phyloP scores from a whole-genome alignment of 2,329 filamentous ascomycete genomes.

The Shiraia sp. region DNA sequence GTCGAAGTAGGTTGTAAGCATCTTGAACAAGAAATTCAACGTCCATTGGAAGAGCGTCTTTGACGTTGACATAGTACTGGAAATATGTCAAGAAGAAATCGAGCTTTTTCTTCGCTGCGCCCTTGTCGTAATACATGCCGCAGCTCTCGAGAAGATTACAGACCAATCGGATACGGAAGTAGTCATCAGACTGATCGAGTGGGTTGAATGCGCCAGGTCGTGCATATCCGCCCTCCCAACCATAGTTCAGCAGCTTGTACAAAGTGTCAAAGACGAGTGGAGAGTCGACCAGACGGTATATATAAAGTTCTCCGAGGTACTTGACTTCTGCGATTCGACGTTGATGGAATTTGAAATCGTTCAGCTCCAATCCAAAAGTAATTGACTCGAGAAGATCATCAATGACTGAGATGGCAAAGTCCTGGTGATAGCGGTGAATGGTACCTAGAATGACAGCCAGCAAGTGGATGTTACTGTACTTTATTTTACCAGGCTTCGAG shows the following conservation, averaged over 20 bases:
- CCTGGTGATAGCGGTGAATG: slow-evolving; percentile 87
- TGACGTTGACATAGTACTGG: slow-evolving; percentile 93
- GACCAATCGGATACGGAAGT: slow-evolving; percentile 89
- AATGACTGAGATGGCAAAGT: slow-evolving; percentile 87
- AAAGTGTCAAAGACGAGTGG: slow-evolving; percentile 93
- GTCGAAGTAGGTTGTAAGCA: slow-evolving; percentile 79
- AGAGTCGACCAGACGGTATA: slow-evolving; percentile 95
- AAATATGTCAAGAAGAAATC: slow-evolving; percentile 98
- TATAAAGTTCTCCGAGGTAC: slow-evolving; percentile 94
- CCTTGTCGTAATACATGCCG: slow-evolving; percentile 93
- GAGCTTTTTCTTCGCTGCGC: slow-evolving; percentile 91
- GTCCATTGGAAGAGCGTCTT: slow-evolving; percentile 90
- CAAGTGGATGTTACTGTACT: slow-evolving; percentile 94
- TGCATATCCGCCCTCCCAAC: slow-evolving; percentile 80
- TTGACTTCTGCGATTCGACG: slow-evolving; percentile 93
- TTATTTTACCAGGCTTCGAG: slow-evolving; percentile 94
- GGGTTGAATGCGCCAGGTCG: slow-evolving; percentile 75
- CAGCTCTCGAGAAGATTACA: slow-evolving; percentile 92
- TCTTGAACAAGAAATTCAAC: slow-evolving; percentile 97
- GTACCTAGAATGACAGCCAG: slow-evolving; percentile 87
- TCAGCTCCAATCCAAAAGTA: slow-evolving; percentile 84
- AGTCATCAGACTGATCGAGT: slow-evolving; percentile 89
- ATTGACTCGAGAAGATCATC: slow-evolving; percentile 91
- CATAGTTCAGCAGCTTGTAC: slow-evolving; percentile 93
- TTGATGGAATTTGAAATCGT: slow-evolving; percentile 97